Evolutionary conservation across 495 filamentous ascomycete genomes (phyloP).

Genomic region (Podospora pseudocomata): DNA sequence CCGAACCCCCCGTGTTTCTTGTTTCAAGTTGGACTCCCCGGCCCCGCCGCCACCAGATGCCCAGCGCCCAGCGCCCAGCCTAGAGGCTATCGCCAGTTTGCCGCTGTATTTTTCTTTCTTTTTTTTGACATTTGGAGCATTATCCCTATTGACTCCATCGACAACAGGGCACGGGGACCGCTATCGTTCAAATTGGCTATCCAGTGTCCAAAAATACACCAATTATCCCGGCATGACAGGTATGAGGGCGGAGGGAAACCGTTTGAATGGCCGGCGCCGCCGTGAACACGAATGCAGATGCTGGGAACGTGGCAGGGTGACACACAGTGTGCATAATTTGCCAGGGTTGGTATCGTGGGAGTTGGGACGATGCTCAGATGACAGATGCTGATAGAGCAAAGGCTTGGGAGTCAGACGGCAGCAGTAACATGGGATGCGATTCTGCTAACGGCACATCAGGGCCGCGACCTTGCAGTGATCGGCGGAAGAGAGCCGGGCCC

Average conservation of each 20-base stretch:
- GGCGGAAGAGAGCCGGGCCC: constrained; percentile 21
- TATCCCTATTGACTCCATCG: not conserved
- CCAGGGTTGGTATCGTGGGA: not conserved
- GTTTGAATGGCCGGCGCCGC: not conserved
- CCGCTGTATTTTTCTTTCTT: not conserved
- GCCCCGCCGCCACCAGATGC: not conserved
- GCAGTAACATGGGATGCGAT: constrained; percentile 6
- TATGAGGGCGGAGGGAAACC: not conserved
- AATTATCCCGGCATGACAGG: not conserved
- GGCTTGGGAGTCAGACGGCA: not conserved
- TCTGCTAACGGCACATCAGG: not conserved
- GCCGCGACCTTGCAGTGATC: constrained; percentile 17
- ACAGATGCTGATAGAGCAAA: not conserved
- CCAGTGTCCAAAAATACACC: not conserved
- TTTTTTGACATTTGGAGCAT: not conserved
- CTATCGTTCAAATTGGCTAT: too few species aligned
- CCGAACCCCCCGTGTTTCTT: constrained; percentile 13
- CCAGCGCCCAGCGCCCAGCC: not conserved
- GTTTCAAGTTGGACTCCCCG: constrained; percentile 11
- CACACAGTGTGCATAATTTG: not conserved
- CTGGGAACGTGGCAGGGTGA: not conserved
- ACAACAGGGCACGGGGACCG: not conserved
- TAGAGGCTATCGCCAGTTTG: not conserved
- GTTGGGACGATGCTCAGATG: not conserved
- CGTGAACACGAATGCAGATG: not conserved